Percentiles rank a stretch among this genome's conserved stretches.
These are phyloP conservation scores for Gonium pectorale DNA, from an alignment of 139 green algal genomes.

Conservation along the genomic window DNA sequence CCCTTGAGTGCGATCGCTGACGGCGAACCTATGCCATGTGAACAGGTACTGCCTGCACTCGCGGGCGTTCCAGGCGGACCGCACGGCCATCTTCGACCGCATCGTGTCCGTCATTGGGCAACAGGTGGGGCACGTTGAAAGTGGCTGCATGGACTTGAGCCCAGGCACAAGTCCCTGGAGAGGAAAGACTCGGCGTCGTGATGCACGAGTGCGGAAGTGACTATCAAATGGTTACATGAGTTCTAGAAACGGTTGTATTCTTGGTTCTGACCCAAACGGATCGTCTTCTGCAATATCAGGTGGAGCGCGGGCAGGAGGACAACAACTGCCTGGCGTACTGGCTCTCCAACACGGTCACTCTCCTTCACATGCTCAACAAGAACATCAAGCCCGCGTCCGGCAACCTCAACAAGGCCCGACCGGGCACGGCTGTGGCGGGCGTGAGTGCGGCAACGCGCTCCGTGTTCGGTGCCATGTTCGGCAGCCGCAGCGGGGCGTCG, in stretches of 20 bases:
- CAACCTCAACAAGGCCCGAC: conserved; percentile 74
- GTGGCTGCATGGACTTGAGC: too few relatives aligned
- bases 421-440: conserved; percentile 11
- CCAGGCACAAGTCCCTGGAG: too few relatives aligned
- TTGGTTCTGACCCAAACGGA: too few relatives aligned
- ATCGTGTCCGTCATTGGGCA: conserved; percentile 93
- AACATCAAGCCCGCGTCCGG: conserved; percentile 90
- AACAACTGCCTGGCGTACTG: conserved; percentile 94
- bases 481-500: conserved; percentile 38
- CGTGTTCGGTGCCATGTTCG: conserved; percentile 65
- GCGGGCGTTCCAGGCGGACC: conserved; percentile 83
- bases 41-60: conserved; percentile 68
- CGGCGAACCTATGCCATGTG: too few relatives aligned
- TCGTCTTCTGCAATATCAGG: too few relatives aligned
- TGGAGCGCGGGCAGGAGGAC: conserved; percentile 91
- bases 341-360: conserved; percentile 95
- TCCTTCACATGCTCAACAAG: conserved; percentile 96
- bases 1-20: too few relatives aligned
- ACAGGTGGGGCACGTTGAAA: conserved; percentile 56
- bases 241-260: too few relatives aligned
- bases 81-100: conserved; percentile 95
- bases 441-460: conserved; percentile 39
- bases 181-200: too few relatives aligned
- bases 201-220: too few relatives aligned
- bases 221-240: too few relatives aligned